These are phyloP conservation scores for Acidomyces sp. DNA, from an alignment of 495 filamentous ascomycete species.

Conservation along the genomic window DNA sequence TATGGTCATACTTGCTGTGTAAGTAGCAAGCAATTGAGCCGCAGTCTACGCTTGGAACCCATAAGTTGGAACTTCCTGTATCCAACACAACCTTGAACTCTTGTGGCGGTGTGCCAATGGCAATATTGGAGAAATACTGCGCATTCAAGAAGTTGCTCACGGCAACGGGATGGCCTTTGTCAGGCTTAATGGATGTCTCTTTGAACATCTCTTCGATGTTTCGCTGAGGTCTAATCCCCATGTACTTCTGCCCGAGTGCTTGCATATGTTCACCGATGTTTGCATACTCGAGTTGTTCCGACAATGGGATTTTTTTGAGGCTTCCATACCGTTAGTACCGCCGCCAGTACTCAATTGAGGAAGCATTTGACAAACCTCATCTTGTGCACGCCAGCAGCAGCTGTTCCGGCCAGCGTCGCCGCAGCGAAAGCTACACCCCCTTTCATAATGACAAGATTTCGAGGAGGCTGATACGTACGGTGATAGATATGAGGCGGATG, in stretches of 20 bases:
- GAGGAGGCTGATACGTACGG: background rate
- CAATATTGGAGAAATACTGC: conserved; percentile 97
- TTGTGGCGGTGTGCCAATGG: conserved; percentile 83
- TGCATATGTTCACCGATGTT: conserved; percentile 70
- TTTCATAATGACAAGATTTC: conserved; percentile 4
- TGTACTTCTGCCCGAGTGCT: conserved; percentile 82
- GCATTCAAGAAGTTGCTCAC: conserved; percentile 98
- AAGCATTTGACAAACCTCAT: conserved; percentile 4
- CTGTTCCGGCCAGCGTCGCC: conserved; percentile 10
- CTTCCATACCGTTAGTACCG: background rate
- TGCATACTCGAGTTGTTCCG: conserved; percentile 70
- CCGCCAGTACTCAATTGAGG: background rate
- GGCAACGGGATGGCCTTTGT: conserved; percentile 66
- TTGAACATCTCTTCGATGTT: conserved; percentile 67
- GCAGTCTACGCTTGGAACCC: conserved; percentile 86
- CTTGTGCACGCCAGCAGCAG: conserved; percentile 15
- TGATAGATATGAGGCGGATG: conserved; percentile 4
- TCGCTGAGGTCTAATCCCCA: conserved; percentile 62
- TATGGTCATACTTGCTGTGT: conserved; percentile 91
- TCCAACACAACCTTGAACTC: conserved; percentile 97
- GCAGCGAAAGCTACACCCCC: background rate
- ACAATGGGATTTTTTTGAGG: conserved; percentile 85
- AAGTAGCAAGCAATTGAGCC: conserved; percentile 97
- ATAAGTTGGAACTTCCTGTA: conserved; percentile 97
- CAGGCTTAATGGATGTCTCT: conserved; percentile 51